phyloP scores from a whole-genome alignment of 352 stramenopile species.

The Albugo candida region DNA sequence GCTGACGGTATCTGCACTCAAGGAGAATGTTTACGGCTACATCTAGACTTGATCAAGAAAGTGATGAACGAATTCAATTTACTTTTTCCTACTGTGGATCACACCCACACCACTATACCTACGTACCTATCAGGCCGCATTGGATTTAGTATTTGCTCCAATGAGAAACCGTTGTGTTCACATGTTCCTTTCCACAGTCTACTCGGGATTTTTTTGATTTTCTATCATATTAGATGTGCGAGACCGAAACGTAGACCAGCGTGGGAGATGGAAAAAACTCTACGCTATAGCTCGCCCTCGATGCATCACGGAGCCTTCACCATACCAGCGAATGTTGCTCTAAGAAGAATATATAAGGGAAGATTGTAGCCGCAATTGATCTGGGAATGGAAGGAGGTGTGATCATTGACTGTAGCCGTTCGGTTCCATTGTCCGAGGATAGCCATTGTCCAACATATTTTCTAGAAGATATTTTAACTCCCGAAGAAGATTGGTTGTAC shows the following conservation, averaged over 20 bases:
- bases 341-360: too few relatives aligned
- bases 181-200: background rate
- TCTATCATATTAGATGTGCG: background rate
- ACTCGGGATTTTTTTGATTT: background rate
- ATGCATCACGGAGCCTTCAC: conserved; percentile 94
- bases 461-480: conserved; percentile 50
- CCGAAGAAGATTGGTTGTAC: background rate
- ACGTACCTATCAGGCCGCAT: conserved; percentile 99
- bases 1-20: conserved; percentile 76
- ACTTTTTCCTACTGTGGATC: conserved; percentile 92
- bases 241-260: conserved; percentile 48
- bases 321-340: conserved; percentile 87
- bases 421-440: conserved; percentile 92
- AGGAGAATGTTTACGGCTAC: conserved; percentile 97
- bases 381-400: conserved; percentile 85
- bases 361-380: conserved; percentile 74
- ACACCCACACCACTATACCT: conserved; percentile 97
- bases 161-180: conserved; percentile 23
- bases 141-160: conserved; percentile 89
- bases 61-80: conserved; percentile 80
- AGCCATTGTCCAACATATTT: conserved; percentile 97
- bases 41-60: conserved; percentile 94
- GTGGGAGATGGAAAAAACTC: conserved; percentile 32
- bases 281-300: conserved; percentile 89
- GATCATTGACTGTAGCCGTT: conserved; percentile 96